These are phyloP conservation scores for Arabidopsis thaliana DNA, from an alignment of 345 rosid genomes.

Conservation along the genomic window TAIR10.1 NC_003076.8:26784001-26784500, in stretches of 20 bases:
- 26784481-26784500: slow-evolving; percentile 87
- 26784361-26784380: slow-evolving; percentile 4
- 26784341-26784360: neutral
- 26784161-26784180: slow-evolving; percentile 71
- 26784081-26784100: slow-evolving; percentile 10
- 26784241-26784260: slow-evolving; percentile 74
- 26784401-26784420: neutral
- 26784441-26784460: slow-evolving; percentile 81
- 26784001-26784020: slow-evolving; percentile 21
- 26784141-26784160: slow-evolving; percentile 79
- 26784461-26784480: slow-evolving; percentile 71
- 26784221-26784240: slow-evolving; percentile 55
- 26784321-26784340: slow-evolving; percentile 62
- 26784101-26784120: slow-evolving; percentile 80
- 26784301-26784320: slow-evolving; percentile 82
- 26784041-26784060: neutral
- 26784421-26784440: slow-evolving; percentile 24
- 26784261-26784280: slow-evolving; percentile 74
- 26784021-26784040: slow-evolving; percentile 6
- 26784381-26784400: slow-evolving; percentile 18
- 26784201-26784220: slow-evolving; percentile 46
- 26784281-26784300: slow-evolving; percentile 68
- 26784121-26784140: slow-evolving; percentile 79
- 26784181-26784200: slow-evolving; percentile 52
- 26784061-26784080: slow-evolving; percentile 13